Evolutionary conservation across 2,329 filamentous ascomycete genomes (phyloP).

Genomic region (Epichloe uncinata): DNA sequence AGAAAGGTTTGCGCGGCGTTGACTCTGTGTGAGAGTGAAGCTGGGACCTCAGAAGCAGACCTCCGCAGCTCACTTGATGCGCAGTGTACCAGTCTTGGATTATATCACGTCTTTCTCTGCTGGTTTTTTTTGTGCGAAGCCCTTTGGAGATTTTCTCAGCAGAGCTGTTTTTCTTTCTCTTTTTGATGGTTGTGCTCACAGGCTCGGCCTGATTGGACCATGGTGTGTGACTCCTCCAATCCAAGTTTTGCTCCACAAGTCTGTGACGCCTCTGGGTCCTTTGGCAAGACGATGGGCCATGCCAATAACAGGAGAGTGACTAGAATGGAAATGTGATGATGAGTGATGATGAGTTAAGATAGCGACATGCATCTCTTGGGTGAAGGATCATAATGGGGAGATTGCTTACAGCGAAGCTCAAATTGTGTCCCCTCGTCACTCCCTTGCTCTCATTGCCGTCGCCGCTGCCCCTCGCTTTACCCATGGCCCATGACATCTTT

Average conservation of each 20-base stretch:
- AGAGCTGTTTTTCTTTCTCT: background rate
- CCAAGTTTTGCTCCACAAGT: conserved; percentile 4
- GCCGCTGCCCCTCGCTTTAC: background rate
- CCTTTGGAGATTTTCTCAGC: background rate
- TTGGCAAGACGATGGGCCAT: background rate
- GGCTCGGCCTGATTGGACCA: conserved; percentile 5
- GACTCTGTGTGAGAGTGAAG: background rate
- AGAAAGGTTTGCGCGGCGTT: background rate
- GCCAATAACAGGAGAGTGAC: background rate
- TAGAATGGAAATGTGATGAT: background rate
- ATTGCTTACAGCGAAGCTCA: conserved; percentile 4
- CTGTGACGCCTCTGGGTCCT: conserved; percentile 2
- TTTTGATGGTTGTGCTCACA: background rate
- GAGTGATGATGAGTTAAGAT: conserved; percentile 3
- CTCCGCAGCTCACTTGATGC: background rate
- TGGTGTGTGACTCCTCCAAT: conserved; percentile 5
- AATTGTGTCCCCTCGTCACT: too few relatives aligned
- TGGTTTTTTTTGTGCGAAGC: background rate
- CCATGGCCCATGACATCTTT: conserved; percentile 1
- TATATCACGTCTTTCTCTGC: background rate
- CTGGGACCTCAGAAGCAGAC: background rate
- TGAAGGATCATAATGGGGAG: background rate
- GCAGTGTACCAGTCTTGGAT: too few relatives aligned
- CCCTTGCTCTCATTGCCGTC: background rate
- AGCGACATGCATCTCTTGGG: background rate